Evolutionary conservation across 2,329 filamentous ascomycete genomes (phyloP), one percentile per base, ranked within the genome.

Genomic region (Gyromitra esculenta): DNA sequence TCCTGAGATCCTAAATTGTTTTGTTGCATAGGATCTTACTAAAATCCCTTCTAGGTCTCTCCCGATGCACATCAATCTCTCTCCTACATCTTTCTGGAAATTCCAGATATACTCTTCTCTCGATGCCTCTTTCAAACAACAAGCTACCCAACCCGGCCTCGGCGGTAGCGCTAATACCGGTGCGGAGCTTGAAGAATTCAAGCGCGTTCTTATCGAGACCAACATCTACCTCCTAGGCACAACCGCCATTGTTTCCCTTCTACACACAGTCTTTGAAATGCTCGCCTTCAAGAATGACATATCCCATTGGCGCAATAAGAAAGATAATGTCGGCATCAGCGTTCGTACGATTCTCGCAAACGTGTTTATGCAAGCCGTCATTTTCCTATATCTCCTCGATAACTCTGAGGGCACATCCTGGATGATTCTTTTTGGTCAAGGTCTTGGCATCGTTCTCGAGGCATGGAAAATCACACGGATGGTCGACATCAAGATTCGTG

Each of bases 301-400:
- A 83, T 87, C 94, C 63, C 96, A 99, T 85, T 99, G 96, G 89
- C 93, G 94, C 83, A 97, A 98, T 87, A 99, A 99, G 91, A 99
- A 99, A 87, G 96, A 98, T 85, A 96, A 97, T 75, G 92, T 99
- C 37, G 96, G 96, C 79, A 97, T 97, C 59, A 97, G 94, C 0
- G 92, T 99, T 76, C 93, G 96, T 73, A 96, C 95, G 41, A 99
- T 99, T 82, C 87, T 99, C 73, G 94, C 93, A 83, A 99, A 98
- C 82, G 94, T 98, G 78, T 94, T 98, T 84, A 99, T 99, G 96
- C 96, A 99, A 84, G 84, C 88, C 5, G 88, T 98, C 82, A 97
- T 99, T 84, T 96, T 99, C 88, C 87, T 99, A 59, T 99, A 99
- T 84, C 88, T 99, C 39, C 86, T 99, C 81, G 96, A 99, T 85